Percentiles rank a stretch among this genome's conserved stretches.
phyloP scores from a whole-genome alignment of 2,329 filamentous ascomycete genomes.

The Trichoderma sp. region DNA sequence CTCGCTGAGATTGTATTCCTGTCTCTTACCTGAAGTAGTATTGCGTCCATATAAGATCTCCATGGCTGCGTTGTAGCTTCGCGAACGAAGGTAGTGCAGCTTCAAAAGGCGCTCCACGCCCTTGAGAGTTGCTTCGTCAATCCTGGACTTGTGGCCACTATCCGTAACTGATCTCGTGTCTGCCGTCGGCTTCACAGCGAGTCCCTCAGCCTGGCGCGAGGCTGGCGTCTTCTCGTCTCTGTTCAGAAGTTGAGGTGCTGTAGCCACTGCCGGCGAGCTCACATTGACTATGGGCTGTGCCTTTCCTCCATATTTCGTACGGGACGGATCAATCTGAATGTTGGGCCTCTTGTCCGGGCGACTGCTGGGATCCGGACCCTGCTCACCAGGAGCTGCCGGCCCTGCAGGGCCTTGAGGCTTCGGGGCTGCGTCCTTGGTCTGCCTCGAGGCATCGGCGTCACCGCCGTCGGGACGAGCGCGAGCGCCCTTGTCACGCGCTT shows the following conservation, averaged over 20 bases:
- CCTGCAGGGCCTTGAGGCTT: conserved; percentile 1
- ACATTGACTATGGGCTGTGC: not conserved
- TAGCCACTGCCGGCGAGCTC: conserved; percentile 3
- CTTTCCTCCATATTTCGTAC: conserved; percentile 19
- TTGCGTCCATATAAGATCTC: conserved; percentile 36
- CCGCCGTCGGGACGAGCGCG: conserved; percentile 11
- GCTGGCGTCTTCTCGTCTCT: conserved; percentile 20
- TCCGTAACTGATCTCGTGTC: conserved; percentile 25
- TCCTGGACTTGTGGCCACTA: conserved; percentile 24
- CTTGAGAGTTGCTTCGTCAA: conserved; percentile 25
- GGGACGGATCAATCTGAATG: conserved; percentile 8
- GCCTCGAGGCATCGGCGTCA: conserved; percentile 1
- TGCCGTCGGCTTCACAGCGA: not conserved
- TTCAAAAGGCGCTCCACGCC: conserved; percentile 31
- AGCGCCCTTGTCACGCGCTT: conserved; percentile 8
- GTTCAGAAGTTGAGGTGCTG: not conserved
- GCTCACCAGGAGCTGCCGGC: not conserved
- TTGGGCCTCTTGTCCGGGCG: conserved; percentile 14
- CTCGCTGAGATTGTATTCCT: fast-evolving
- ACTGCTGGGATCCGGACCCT: not conserved
- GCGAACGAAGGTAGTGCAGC: conserved; percentile 34
- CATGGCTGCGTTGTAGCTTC: conserved; percentile 31
- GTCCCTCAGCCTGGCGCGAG: not conserved
- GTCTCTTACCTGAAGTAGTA: conserved; percentile 27
- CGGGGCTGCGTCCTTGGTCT: not conserved